These are phyloP conservation scores for Yarrowia deformans DNA, from an alignment of 805 yeast species.

Conservation along the genomic window DNA sequence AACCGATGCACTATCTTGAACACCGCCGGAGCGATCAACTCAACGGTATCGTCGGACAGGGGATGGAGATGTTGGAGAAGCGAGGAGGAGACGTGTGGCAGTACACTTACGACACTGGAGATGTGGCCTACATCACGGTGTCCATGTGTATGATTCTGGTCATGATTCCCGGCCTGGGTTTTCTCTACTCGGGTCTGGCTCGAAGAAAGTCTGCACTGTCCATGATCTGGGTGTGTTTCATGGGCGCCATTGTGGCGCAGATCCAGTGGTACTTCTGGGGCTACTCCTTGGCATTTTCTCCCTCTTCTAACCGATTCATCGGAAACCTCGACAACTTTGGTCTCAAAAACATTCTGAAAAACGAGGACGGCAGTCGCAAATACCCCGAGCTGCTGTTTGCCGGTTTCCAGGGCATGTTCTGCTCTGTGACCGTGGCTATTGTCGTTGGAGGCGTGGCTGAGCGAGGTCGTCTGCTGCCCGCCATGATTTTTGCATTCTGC, in stretches of 20 bases:
- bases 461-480: conserved; percentile 87
- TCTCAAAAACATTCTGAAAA: conserved; percentile 69
- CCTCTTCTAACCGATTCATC: conserved; percentile 84
- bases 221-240: conserved; percentile 79
- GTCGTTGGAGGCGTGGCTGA: conserved; percentile 93
- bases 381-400: conserved; percentile 89
- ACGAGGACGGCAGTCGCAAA: conserved; percentile 51
- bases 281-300: conserved; percentile 86
- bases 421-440: conserved; percentile 91
- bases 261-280: conserved; percentile 99
- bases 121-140: conserved; percentile 50
- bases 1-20: conserved; percentile 33
- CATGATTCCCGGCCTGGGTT: conserved; percentile 95
- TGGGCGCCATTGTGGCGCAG: conserved; percentile 74
- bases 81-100: conserved; percentile 34
- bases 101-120: conserved; percentile 52
- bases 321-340: conserved; percentile 89
- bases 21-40: conserved; percentile 38
- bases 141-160: conserved; percentile 68
- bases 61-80: conserved; percentile 12
- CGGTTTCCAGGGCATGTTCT: conserved; percentile 86
- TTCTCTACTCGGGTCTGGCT: conserved; percentile 89
- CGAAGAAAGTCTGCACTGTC: conserved; percentile 89
- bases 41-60: not conserved
- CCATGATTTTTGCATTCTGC: conserved; percentile 77